These are phyloP conservation scores for Lentinula guzmanii DNA, from an alignment of 768 basidiomycete species.

Conservation along the genomic window DNA sequence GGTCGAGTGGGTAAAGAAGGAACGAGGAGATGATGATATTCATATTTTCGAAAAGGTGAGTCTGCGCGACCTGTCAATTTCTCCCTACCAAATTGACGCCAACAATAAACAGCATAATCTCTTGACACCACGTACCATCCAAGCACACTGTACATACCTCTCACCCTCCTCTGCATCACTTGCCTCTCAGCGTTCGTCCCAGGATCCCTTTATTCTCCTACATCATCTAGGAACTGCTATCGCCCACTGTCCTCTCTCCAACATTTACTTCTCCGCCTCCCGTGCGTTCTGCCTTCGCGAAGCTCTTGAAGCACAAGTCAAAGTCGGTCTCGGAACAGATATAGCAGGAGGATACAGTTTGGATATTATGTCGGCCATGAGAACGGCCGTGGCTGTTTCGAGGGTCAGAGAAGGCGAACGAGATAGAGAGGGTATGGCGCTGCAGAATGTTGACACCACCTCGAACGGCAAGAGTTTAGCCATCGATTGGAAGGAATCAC, in stretches of 20 bases:
- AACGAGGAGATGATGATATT: slow-evolving; percentile 62
- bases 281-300: slow-evolving; percentile 65
- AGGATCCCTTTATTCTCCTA: slow-evolving; percentile 26
- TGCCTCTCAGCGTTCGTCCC: neutral
- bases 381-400: slow-evolving; percentile 68
- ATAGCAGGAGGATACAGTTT: slow-evolving; percentile 81
- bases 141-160: slow-evolving; percentile 89
- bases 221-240: slow-evolving; percentile 49
- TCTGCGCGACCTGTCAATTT: neutral
- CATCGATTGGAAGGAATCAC: slow-evolving; percentile 75
- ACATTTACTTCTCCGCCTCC: slow-evolving; percentile 75
- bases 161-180: slow-evolving; percentile 35
- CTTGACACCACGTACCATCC: slow-evolving; percentile 60
- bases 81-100: neutral
- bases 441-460: neutral
- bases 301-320: slow-evolving; percentile 56
- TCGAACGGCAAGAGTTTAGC: slow-evolving; percentile 26
- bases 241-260: slow-evolving; percentile 87
- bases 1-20: slow-evolving; percentile 61
- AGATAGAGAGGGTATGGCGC: slow-evolving; percentile 15
- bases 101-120: slow-evolving; percentile 33
- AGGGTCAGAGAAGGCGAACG: slow-evolving; percentile 53
- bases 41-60: slow-evolving; percentile 67
- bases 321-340: slow-evolving; percentile 80
- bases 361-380: slow-evolving; percentile 76